Conservation (phyloP, 805 yeast genomes). For the Wickerhamomyces subpelliculosus region DNA sequence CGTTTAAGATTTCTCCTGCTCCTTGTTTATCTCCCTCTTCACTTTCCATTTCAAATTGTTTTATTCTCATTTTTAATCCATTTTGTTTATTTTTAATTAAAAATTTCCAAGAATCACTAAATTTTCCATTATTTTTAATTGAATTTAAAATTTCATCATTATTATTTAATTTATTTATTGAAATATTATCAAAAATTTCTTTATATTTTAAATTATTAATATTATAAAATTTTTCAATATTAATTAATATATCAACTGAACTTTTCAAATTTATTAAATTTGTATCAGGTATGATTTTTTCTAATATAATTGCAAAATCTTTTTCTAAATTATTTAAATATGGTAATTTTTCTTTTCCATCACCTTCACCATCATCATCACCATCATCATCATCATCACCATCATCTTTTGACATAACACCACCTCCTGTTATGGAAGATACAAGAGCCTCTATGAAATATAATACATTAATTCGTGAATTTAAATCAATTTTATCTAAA, state of each 20-base stretch:
- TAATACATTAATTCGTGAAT: constrained; percentile 57
- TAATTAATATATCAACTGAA: constrained; percentile 13
- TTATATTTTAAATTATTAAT: constrained; percentile 4
- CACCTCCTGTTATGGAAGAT: constrained; percentile 22
- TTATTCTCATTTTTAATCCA: constrained; percentile 8
- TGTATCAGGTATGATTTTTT: constrained; percentile 29
- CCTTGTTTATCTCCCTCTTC: constrained; percentile 1
- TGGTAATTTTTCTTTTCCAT: too few species aligned
- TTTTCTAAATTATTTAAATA: constrained; percentile 21
- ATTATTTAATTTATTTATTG: constrained; percentile 2
- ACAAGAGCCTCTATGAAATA: constrained; percentile 64
- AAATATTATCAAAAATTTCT: constrained; percentile 1
- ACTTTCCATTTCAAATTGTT: constrained; percentile 4
- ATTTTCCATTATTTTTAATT: constrained; percentile 6
- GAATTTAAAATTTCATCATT: not conserved
- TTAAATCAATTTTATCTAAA: constrained; percentile 45
- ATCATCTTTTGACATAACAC: not conserved
- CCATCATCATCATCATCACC: too few species aligned
- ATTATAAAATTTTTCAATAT: constrained; percentile 11
- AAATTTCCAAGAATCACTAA: constrained; percentile 16
- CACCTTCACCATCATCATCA: too few species aligned
- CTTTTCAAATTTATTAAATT: constrained; percentile 14
- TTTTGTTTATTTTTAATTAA: constrained; percentile 14
- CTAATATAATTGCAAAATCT: constrained; percentile 28
- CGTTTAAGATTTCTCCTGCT: not conserved